Base-by-base conservation (phyloP, 2,329 filamentous ascomycete genomes). In the Leptodontidium sp. region DNA sequence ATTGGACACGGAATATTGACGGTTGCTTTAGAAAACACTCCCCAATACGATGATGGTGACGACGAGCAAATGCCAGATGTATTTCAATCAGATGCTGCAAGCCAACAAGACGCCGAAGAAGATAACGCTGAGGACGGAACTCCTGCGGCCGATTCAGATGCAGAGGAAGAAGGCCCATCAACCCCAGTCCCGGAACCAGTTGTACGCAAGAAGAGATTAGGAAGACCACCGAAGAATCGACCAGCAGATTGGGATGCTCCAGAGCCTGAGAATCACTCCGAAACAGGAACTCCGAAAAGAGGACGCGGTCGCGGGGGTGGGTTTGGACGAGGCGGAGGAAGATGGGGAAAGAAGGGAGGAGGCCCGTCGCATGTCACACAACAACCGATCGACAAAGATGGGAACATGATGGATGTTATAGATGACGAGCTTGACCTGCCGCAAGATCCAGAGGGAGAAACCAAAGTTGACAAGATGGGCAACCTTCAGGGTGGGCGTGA, bases 391-490 rank as follows among this genome's bases (percentile, higher is more conserved):
- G 96, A 98, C 80, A 97, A 97, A 77, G 94, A 98, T 76, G 96
- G 96, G 63, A 97, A 94, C 68, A 90, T 93, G 81, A 91, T 95
- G 82, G 92, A 96, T 77, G 95, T 99, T 67, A 86, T 93, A 69
- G 88, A 97, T 77, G 96, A 99, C 76, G 96, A 99, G 82, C 93
- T 97, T 55, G 91, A 91, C 43, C 84, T 99, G 55, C 93, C 94
- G 0, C 91, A 94, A 72, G 95, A 98, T 75, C 82, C 90, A 1
- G 93, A 95, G 77, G 96, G 96, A 74, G 94, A 98, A 82, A 88
- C 88, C 72, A 99, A 98, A 83, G 95, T 99, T 9, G 93, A 98
- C 82, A 95, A 95, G 82, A 81, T 91, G 75, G 96, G 96, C 38
- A 89, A 93, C 76, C 86, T 99, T 2, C 86, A 90, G 71, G 96